A percentile compares a stretch with the other conserved stretches of the same genome.
Conservation (phyloP, 1,284 basidiomycete species). For the Singerocomus rubriflavus region DNA sequence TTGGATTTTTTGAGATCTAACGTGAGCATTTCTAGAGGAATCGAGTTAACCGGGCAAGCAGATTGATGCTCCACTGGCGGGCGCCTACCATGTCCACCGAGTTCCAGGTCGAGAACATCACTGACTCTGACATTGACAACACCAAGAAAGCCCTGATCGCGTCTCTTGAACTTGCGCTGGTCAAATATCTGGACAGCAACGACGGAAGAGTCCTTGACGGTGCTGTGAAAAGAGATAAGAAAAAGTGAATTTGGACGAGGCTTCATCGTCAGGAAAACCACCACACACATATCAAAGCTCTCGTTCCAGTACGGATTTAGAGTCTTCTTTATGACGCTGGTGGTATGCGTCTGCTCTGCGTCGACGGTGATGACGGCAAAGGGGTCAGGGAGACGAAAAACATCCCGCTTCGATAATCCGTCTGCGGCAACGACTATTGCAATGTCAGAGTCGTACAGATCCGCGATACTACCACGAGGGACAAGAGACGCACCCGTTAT, state of each 20-base stretch:
- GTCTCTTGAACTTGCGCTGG: constrained; percentile 94
- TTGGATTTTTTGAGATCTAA: constrained; percentile 88
- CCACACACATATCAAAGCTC: constrained; percentile 78
- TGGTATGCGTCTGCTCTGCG: constrained; percentile 91
- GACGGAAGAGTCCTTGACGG: constrained; percentile 87
- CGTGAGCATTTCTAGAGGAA: constrained; percentile 76
- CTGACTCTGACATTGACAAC: constrained; percentile 90
- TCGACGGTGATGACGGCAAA: constrained; percentile 95
- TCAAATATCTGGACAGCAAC: constrained; percentile 96
- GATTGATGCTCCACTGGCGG: constrained; percentile 1
- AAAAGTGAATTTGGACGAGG: not conserved
- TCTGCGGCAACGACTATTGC: constrained; percentile 82
- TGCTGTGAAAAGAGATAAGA: constrained; percentile 42
- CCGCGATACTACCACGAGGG: not conserved
- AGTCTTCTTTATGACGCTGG: constrained; percentile 87
- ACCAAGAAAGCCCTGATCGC: constrained; percentile 92
- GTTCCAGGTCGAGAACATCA: constrained; percentile 85
- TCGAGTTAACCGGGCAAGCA: not conserved
- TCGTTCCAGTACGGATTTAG: constrained; percentile 95
- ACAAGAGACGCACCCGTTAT: constrained; percentile 46
- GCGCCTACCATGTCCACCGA: constrained; percentile 82
- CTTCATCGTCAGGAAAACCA: not conserved
- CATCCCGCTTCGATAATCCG: constrained; percentile 85
- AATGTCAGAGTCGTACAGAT: not conserved
- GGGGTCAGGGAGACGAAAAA: constrained; percentile 89